Conservation (phyloP, 1,284 basidiomycete species). For the Pholiota adiposa region DNA sequence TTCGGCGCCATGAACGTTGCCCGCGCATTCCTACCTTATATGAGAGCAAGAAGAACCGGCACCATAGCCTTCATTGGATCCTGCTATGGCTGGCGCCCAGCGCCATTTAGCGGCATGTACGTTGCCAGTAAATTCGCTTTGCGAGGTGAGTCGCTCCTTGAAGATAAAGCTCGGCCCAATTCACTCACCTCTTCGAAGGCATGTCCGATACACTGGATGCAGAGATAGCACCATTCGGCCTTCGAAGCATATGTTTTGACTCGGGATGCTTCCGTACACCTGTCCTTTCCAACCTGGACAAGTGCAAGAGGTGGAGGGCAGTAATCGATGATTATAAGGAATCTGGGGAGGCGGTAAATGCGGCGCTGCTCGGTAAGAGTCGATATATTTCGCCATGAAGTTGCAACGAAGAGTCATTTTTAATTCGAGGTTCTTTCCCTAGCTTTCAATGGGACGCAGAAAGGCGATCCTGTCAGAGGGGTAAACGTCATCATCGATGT, state of each 20-base stretch:
- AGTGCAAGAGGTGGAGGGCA: not conserved
- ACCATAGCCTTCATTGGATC: slow-evolving; percentile 43
- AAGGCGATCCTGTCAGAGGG: slow-evolving; percentile 38
- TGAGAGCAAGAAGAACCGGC: slow-evolving; percentile 39
- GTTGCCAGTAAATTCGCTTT: slow-evolving; percentile 39
- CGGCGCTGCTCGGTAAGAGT: not conserved
- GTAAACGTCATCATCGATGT: slow-evolving; percentile 36
- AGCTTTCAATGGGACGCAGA: slow-evolving; percentile 38
- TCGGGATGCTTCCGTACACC: slow-evolving; percentile 48
- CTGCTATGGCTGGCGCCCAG: slow-evolving; percentile 33
- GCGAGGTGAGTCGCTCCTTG: slow-evolving; percentile 27
- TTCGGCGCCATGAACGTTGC: slow-evolving; percentile 43
- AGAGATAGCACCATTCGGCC: slow-evolving; percentile 45
- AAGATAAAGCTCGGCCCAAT: too few species aligned
- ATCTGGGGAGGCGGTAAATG: not conserved
- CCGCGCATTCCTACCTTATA: slow-evolving; percentile 44
- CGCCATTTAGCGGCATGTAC: slow-evolving; percentile 38
- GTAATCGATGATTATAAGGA: slow-evolving; percentile 1
- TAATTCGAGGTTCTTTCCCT: slow-evolving; percentile 14
- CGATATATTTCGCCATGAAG: too few species aligned
- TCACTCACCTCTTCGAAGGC: not conserved
- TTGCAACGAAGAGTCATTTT: not conserved
- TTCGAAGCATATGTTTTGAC: slow-evolving; percentile 44
- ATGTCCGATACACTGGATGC: slow-evolving; percentile 40
- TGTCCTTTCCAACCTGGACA: slow-evolving; percentile 28